Evolutionary conservation across 129 eudicot species (phyloP), one percentile per base, ranked within the genome.

Genomic region (Calendula officinalis): DNA sequence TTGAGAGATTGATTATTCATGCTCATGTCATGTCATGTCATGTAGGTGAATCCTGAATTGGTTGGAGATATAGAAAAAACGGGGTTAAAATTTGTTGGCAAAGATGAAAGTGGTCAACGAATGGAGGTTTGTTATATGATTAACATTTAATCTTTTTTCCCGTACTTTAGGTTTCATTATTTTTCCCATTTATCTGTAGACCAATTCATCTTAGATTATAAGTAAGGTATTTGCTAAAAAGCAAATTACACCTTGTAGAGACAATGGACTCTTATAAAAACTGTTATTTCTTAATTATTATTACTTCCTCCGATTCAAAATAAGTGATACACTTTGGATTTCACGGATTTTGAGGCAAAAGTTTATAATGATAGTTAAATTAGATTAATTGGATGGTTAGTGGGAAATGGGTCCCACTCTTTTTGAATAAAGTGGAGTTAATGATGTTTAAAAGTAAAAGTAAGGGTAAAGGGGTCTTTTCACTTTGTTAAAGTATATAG

Each of bases 101-200:
- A 74, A 77, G 98, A 92, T 83, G 98, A 92, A 79, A 88, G 75
- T 77, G 91, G 96, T 59, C 83, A 88, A 57, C 79, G 98, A 52
- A 92, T 92, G 98, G 98, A 92, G 98, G 98, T 88, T 47, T 54
- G 81, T 69, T 71, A 14, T 64, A 37, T 48, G 2, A 70, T 50
- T 17, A 35, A 13, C 44, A 37, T 59, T 36, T 59, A 5, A 27
- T 49, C 2, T 49, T 12, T 9, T 9, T 22, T 22, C 56, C 8
- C 15, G 22, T 58, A 48, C 58, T 35, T 57, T 69, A 44, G 16
- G 4, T 64, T 10, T 9, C 59, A 48, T 64, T 36, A 34, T 36
- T 46, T 13, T 22, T 22, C 30, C 30, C 1, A 7, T 34, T 56
- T 54, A 27, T 54, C 27, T 15, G 10, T 54, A 54, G 40, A 54